Conservation (phyloP, 139 green algal species). For the Micractinium conductrix region DNA sequence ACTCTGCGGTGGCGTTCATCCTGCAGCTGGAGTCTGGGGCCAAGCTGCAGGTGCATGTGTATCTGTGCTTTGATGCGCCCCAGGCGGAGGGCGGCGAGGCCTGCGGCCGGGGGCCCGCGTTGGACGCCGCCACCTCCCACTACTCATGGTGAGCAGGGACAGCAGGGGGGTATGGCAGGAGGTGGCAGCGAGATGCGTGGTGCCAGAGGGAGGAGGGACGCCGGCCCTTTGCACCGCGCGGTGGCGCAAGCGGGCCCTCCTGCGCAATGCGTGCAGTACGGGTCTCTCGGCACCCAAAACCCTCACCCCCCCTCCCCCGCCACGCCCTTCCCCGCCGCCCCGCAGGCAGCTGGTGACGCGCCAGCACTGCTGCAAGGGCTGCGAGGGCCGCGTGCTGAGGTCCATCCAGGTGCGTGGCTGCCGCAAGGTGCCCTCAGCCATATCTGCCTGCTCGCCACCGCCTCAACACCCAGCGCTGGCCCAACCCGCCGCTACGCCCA, state of each 20-base stretch:
- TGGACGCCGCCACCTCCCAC: not conserved
- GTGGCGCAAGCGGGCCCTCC: no score
- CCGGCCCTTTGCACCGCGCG: no score
- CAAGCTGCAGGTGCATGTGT: constrained; percentile 50
- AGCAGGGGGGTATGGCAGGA: no score
- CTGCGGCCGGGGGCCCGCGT: not conserved
- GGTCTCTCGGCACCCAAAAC: not conserved
- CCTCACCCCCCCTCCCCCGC: not conserved
- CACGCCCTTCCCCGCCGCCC: not conserved
- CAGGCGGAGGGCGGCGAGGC: not conserved
- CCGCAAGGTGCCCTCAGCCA: no score
- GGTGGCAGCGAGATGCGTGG: no score
- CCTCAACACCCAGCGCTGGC: no score
- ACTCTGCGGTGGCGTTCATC: constrained; percentile 54
- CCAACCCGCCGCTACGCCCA: no score
- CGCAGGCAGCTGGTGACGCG: constrained; percentile 48
- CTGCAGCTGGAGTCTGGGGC: constrained; percentile 49
- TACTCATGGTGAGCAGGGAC: not conserved
- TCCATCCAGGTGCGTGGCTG: constrained; percentile 51
- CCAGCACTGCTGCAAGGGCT: constrained; percentile 55
- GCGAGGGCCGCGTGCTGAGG: constrained; percentile 61
- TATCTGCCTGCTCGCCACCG: no score
- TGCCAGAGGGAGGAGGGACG: no score
- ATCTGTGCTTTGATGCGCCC: not conserved
- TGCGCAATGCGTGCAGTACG: not conserved